Evolutionary conservation across 2,329 filamentous ascomycete species (phyloP), one percentile per base, ranked within the genome.

Genomic region (Coleophoma eucalyptorum): DNA sequence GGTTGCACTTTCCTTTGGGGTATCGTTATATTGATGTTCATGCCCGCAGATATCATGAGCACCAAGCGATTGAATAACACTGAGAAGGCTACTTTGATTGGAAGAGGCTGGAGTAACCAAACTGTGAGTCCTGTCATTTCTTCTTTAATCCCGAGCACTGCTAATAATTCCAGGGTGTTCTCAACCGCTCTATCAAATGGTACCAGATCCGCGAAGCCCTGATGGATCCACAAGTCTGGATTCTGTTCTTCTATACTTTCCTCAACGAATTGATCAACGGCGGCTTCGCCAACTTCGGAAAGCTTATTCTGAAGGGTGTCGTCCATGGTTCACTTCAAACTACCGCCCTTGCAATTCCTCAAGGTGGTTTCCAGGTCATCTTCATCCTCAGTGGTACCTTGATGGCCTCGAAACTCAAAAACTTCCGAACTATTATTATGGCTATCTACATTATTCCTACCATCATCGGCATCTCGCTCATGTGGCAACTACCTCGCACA

Each of bases 191-290:
- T 15, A 38, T 38, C 16, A 38, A 38, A 38, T 38, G 40, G 40
- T 65, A 69, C 12, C 77, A 79, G 51, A 71, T 79, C 34, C 66
- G 68, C 0, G 77, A 79, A 55, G 74, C 75, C 0, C 58, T 75
- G 6, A 35, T 62, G 4, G 73, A 76, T 48, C 65, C 70, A 0
- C 72, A 76, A 56, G 67, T 75, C 6, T 74, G 72, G 71, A 61
- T 75, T 1, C 53, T 74, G 5, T 72, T 72, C 48, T 52, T 74
- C 1, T 77, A 72, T 48, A 70, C 70, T 3, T 63, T 81, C 0
- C 62, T 79, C 16, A 81, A 81, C 50, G 78, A 81, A 56, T 65
- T 70, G 2, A 72, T 81, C 55, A 81, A 73, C 45, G 76, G 76
- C 3, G 79, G 78, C 0, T 62, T 79, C 8, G 73, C 78, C 5